Evolutionary conservation across 1,139 yeast species (phyloP).

Genomic region (Nakaseomyces delphensis): DNA sequence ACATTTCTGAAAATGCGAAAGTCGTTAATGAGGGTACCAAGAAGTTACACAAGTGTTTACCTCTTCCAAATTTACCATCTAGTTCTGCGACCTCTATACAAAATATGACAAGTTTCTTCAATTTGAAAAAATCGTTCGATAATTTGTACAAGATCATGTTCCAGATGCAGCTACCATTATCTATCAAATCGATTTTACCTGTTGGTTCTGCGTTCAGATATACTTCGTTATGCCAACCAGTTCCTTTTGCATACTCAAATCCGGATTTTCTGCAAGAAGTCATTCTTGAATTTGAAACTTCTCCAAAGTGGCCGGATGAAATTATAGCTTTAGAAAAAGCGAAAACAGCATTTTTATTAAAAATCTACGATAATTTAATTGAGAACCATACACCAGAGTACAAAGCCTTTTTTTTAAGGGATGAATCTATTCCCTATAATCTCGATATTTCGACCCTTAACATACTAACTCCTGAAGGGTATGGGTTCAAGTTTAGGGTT

Average conservation of each 20-base stretch:
- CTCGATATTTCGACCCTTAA: constrained; percentile 50
- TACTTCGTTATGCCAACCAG: constrained; percentile 69
- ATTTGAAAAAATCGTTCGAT: constrained; percentile 58
- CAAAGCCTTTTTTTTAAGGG: constrained; percentile 50
- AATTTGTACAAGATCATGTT: constrained; percentile 45
- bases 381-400: constrained; percentile 44
- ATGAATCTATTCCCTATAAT: constrained; percentile 60
- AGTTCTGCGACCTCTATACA: constrained; percentile 46
- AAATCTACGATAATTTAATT: constrained; percentile 51
- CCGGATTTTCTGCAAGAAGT: constrained; percentile 79
- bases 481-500: constrained; percentile 66
- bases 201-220: constrained; percentile 64
- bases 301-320: constrained; percentile 96
- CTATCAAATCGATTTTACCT: constrained; percentile 63
- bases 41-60: constrained; percentile 43
- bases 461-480: constrained; percentile 78
- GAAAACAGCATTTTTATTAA: constrained; percentile 78
- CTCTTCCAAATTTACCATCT: constrained; percentile 53
- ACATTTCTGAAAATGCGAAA: constrained; percentile 44
- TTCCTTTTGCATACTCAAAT: constrained; percentile 67
- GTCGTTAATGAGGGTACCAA: constrained; percentile 37
- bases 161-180: constrained; percentile 54
- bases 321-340: constrained; percentile 75
- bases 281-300: constrained; percentile 77
- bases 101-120: constrained; percentile 46